Evolutionary conservation across 306 rosid genomes (phyloP).

Genomic region (Erythrophleum fordii): DNA sequence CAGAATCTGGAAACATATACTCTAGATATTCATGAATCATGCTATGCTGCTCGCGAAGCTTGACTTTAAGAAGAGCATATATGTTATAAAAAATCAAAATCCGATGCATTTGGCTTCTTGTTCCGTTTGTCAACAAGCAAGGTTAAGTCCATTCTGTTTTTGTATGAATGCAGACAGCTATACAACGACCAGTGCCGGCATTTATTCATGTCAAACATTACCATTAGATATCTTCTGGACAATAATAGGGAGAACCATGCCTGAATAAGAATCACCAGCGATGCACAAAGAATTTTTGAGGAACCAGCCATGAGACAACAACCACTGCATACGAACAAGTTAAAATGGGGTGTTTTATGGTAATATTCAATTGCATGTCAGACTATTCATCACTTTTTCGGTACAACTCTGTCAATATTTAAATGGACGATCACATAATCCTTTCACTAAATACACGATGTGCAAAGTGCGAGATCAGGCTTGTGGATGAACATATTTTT

Average conservation of each 20-base stretch:
- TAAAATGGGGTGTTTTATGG: background rate
- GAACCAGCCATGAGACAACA: constrained; percentile 33
- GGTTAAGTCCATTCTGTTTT: background rate
- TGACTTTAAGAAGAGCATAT: background rate
- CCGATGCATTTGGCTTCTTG: background rate
- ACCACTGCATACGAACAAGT: constrained; percentile 38
- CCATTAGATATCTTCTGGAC: constrained; percentile 35
- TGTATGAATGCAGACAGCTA: background rate
- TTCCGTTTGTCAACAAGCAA: background rate
- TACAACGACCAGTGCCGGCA: background rate
- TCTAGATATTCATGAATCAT: background rate
- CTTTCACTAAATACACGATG: background rate
- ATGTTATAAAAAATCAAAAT: too few species aligned
- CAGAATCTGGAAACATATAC: background rate
- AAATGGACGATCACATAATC: background rate
- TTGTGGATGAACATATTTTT: background rate
- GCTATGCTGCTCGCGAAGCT: background rate
- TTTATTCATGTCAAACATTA: background rate
- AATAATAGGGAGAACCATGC: constrained; percentile 37
- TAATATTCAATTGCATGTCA: background rate
- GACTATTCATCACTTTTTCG: background rate
- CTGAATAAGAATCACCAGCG: constrained; percentile 49
- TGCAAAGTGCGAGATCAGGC: background rate
- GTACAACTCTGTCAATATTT: background rate
- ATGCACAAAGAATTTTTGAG: constrained; percentile 33